phyloP scores from a whole-genome alignment of 2,329 filamentous ascomycete species.

The Lachnellula occidentalis region DNA sequence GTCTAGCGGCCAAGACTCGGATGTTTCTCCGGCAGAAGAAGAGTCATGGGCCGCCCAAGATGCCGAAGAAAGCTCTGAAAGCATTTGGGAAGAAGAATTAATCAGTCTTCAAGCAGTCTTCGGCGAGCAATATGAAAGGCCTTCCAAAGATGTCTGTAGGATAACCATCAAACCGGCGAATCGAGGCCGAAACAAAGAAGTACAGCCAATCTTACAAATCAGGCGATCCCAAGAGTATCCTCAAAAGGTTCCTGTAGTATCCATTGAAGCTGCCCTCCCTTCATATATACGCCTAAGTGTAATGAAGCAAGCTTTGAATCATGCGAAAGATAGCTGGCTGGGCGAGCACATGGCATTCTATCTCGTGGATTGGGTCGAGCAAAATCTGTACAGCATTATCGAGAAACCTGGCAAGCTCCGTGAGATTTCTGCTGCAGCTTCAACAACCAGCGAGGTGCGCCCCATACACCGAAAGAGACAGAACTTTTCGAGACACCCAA shows the following conservation, averaged over 20 bases:
- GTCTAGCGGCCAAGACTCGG: conserved; percentile 36
- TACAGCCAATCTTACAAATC: conserved; percentile 57
- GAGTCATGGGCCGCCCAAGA: conserved; percentile 35
- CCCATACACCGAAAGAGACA: conserved; percentile 22
- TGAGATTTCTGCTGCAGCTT: conserved; percentile 76
- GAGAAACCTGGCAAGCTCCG: conserved; percentile 77
- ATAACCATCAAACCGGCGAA: conserved; percentile 58
- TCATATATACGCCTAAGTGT: conserved; percentile 92
- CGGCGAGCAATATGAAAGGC: conserved; percentile 61
- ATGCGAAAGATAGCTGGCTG: conserved; percentile 63
- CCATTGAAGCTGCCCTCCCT: conserved; percentile 66
- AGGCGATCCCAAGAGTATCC: conserved; percentile 73
- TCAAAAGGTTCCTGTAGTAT: conserved; percentile 58
- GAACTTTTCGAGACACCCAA: conserved; percentile 43
- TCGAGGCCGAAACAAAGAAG: conserved; percentile 43
- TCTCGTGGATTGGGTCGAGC: conserved; percentile 85
- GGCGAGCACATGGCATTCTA: conserved; percentile 91
- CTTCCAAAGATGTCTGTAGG: conserved; percentile 60
- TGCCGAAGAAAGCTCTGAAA: conserved; percentile 47
- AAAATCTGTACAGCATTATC: conserved; percentile 75
- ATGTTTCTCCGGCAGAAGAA: conserved; percentile 32
- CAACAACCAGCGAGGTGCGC: conserved; percentile 51
- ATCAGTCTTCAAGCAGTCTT: conserved; percentile 81
- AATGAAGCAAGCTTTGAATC: conserved; percentile 67
- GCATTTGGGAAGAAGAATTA: conserved; percentile 81